Evolutionary conservation across 208 protist genomes (phyloP).

Genomic region (Crithidia expoeki): DNA sequence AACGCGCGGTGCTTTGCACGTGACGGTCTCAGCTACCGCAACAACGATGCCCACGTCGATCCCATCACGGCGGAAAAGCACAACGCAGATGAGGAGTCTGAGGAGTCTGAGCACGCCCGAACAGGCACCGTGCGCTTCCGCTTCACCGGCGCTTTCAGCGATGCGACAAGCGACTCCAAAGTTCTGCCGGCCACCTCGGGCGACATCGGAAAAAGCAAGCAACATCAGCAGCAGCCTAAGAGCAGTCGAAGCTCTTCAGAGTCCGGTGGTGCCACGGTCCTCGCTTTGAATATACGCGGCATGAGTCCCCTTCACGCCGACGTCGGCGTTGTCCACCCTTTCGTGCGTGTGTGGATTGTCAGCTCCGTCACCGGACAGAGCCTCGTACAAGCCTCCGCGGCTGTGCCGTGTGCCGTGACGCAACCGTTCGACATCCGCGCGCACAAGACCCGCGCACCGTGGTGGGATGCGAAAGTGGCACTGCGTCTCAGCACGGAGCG

Average conservation of each 20-base stretch:
- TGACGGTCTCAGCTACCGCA: not conserved
- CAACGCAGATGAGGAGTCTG: not conserved
- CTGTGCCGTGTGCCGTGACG: slow-evolving; percentile 59
- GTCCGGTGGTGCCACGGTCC: not conserved
- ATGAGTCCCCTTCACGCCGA: slow-evolving; percentile 82
- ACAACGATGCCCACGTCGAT: not conserved
- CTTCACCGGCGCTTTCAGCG: slow-evolving; percentile 37
- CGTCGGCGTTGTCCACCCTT: slow-evolving; percentile 67
- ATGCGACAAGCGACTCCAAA: slow-evolving; percentile 4
- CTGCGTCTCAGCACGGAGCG: slow-evolving; percentile 37
- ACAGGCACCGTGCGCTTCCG: slow-evolving; percentile 20
- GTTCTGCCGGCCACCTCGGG: not conserved
- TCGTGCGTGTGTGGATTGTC: slow-evolving; percentile 85
- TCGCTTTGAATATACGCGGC: slow-evolving; percentile 60
- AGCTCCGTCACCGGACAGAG: slow-evolving; percentile 61
- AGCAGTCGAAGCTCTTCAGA: not conserved
- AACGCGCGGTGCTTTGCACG: not conserved
- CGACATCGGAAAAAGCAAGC: not conserved
- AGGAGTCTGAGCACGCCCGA: not conserved
- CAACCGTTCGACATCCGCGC: slow-evolving; percentile 78
- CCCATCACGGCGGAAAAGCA: not conserved
- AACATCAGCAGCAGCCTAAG: not conserved
- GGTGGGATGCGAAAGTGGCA: slow-evolving; percentile 72
- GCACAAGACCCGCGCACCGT: slow-evolving; percentile 59
- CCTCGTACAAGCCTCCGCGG: slow-evolving; percentile 30